Evolutionary conservation across 108 stramenopile genomes (phyloP).

Genomic region (Discostella pseudostelligera): DNA sequence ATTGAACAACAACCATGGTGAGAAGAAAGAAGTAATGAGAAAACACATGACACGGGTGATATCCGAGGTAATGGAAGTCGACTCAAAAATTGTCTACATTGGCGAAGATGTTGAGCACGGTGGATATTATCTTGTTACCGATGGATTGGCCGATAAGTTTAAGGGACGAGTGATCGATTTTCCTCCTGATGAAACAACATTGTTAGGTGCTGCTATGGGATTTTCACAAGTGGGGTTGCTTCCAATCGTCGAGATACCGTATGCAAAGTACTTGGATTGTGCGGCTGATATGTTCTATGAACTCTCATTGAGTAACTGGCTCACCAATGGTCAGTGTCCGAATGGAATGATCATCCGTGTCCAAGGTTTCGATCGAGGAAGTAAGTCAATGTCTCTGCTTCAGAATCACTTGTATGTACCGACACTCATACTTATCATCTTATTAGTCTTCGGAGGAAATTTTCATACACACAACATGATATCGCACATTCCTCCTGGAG

Average conservation of each 20-base stretch:
- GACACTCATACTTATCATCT: neutral
- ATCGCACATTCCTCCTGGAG: conserved; percentile 74
- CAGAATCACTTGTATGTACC: neutral
- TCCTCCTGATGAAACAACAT: conserved; percentile 88
- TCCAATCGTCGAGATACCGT: conserved; percentile 88
- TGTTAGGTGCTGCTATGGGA: conserved; percentile 78
- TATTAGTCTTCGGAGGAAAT: conserved; percentile 37
- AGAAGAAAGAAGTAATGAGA: conserved; percentile 73
- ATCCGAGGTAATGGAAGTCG: conserved; percentile 50
- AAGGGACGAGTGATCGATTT: conserved; percentile 74
- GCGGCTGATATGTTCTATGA: conserved; percentile 85
- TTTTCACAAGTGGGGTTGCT: conserved; percentile 75
- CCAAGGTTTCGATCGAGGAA: conserved; percentile 85
- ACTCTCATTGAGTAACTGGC: conserved; percentile 75
- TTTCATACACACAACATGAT: conserved; percentile 89
- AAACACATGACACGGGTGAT: conserved; percentile 81
- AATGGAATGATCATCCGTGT: conserved; percentile 80
- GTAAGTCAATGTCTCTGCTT: neutral
- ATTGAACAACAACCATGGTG: neutral
- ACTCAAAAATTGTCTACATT: conserved; percentile 71
- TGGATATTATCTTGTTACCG: conserved; percentile 87
- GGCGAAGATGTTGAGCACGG: conserved; percentile 90
- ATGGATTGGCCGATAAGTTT: conserved; percentile 60
- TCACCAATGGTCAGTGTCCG: conserved; percentile 50
- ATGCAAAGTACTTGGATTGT: conserved; percentile 90